phyloP scores from a whole-genome alignment of 2,329 filamentous ascomycete species.

The Aureobasidium sp. region DNA sequence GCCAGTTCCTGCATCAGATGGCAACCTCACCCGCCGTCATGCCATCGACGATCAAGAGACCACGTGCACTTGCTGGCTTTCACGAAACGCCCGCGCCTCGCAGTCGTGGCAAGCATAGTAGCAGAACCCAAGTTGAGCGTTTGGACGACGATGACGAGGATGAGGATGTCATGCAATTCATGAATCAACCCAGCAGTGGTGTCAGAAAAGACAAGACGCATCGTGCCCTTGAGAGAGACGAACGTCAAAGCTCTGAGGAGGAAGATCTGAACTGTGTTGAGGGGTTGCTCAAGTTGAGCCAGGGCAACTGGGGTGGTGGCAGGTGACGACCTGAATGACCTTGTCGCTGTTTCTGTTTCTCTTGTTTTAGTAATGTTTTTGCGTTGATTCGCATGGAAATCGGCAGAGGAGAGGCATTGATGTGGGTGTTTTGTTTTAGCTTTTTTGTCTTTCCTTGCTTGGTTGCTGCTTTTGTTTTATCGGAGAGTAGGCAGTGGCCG shows the following conservation, averaged over 20 bases:
- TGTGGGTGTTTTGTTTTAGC: background rate
- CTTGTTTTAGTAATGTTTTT: background rate
- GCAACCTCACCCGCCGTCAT: background rate
- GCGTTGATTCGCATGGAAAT: background rate
- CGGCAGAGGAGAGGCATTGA: conserved; percentile 1
- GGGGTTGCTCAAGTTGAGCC: conserved; percentile 14
- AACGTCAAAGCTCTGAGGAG: conserved; percentile 32
- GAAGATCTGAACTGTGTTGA: conserved; percentile 57
- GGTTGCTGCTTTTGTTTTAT: background rate
- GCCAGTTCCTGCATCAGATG: conserved; percentile 17
- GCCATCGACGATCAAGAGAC: background rate
- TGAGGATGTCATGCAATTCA: conserved; percentile 64
- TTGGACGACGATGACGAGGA: conserved; percentile 35
- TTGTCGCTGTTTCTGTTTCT: background rate
- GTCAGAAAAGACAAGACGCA: conserved; percentile 4
- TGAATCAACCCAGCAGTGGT: conserved; percentile 51
- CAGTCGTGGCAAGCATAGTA: background rate
- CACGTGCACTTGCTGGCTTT: conserved; percentile 1
- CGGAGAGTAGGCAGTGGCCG: background rate
- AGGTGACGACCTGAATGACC: background rate
- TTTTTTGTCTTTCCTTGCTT: background rate
- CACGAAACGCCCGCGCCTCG: conserved; percentile 4
- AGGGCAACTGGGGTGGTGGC: conserved; percentile 64
- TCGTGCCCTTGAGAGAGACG: conserved; percentile 12
- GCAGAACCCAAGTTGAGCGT: background rate